These are phyloP conservation scores for Aspergillus ochraceoroseus DNA, from an alignment of 2,329 filamentous ascomycete species.

Conservation along the genomic window DNA sequence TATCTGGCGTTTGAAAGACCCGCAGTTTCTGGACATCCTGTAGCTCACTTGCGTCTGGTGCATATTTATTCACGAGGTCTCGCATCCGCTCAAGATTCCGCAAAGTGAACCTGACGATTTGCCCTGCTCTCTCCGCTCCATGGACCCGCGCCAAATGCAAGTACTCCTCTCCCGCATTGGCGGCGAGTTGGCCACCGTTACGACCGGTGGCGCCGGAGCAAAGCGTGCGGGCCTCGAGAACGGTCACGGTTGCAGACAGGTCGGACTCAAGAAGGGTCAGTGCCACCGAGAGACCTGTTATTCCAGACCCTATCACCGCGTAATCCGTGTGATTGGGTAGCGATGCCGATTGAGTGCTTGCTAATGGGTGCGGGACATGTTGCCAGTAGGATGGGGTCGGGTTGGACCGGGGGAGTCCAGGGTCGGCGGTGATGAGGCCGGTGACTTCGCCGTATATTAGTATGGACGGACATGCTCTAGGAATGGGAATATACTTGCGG, in stretches of 20 bases:
- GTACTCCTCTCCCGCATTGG: conserved; percentile 29
- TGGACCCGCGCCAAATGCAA: conserved; percentile 18
- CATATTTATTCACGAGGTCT: conserved; percentile 35
- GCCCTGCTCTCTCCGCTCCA: conserved; percentile 30
- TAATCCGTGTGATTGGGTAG: conserved; percentile 28
- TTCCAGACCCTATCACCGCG: conserved; percentile 37
- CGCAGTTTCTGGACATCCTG: conserved; percentile 24
- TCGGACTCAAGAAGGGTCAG: conserved; percentile 30
- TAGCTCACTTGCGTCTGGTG: conserved; percentile 24
- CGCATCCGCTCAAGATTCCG: conserved; percentile 37
- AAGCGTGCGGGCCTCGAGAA: conserved; percentile 35
- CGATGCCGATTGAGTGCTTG: conserved; percentile 26
- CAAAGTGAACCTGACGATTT: conserved; percentile 39
- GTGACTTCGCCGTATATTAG: too few species aligned
- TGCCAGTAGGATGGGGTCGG: conserved; percentile 40
- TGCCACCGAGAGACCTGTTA: conserved; percentile 33
- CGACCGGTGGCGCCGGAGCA: conserved; percentile 38
- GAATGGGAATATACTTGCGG: too few species aligned
- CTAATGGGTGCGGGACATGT: conserved; percentile 30
- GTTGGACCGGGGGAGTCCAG: conserved; percentile 34
- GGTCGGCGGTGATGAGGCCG: conserved; percentile 21
- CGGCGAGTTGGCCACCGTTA: conserved; percentile 35
- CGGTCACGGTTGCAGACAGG: conserved; percentile 26
- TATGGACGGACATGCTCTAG: too few species aligned
- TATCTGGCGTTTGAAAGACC: conserved; percentile 22